A percentile compares a stretch with the other conserved stretches of the same genome.
These are phyloP conservation scores for Hyaloscypha variabilis DNA, from an alignment of 495 filamentous ascomycete species.

Conservation along the genomic window DNA sequence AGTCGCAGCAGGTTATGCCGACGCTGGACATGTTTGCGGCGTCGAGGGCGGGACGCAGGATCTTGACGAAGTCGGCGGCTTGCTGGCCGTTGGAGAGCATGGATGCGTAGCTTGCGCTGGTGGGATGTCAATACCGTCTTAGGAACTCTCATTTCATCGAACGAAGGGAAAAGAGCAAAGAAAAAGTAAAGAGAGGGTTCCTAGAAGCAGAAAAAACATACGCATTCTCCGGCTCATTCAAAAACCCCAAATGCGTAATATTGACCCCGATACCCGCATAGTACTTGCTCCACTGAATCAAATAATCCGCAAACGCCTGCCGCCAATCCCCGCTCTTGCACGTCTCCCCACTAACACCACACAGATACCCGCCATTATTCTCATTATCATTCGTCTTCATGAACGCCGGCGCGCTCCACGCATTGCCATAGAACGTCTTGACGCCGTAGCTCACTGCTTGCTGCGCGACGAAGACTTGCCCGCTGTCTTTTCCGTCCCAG, in stretches of 20 bases:
- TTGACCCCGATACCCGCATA: conserved; percentile 53
- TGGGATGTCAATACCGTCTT: not conserved
- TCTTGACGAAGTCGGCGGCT: conserved; percentile 40
- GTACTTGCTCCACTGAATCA: conserved; percentile 53
- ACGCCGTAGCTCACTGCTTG: conserved; percentile 51
- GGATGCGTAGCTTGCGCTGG: conserved; percentile 19
- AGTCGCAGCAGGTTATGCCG: conserved; percentile 43
- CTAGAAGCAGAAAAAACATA: conserved; percentile 9
- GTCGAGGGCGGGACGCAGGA: conserved; percentile 38
- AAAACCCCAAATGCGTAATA: conserved; percentile 50
- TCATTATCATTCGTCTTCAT: conserved; percentile 58
- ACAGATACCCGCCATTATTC: conserved; percentile 55
- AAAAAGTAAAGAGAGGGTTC: too few species aligned
- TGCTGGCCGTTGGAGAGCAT: conserved; percentile 38
- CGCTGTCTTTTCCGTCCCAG: conserved; percentile 55
- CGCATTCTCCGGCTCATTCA: conserved; percentile 38
- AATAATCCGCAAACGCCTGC: conserved; percentile 57
- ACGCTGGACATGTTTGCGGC: conserved; percentile 29
- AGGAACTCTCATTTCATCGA: too few species aligned
- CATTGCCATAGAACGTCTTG: conserved; percentile 55
- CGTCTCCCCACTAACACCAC: conserved; percentile 46
- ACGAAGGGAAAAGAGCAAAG: too few species aligned
- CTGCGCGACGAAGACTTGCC: conserved; percentile 55
- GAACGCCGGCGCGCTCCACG: conserved; percentile 52
- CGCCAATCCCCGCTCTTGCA: conserved; percentile 56